Conservation (phyloP, 139 green algal genomes). For the Chlamydomonas eustigma region DNA sequence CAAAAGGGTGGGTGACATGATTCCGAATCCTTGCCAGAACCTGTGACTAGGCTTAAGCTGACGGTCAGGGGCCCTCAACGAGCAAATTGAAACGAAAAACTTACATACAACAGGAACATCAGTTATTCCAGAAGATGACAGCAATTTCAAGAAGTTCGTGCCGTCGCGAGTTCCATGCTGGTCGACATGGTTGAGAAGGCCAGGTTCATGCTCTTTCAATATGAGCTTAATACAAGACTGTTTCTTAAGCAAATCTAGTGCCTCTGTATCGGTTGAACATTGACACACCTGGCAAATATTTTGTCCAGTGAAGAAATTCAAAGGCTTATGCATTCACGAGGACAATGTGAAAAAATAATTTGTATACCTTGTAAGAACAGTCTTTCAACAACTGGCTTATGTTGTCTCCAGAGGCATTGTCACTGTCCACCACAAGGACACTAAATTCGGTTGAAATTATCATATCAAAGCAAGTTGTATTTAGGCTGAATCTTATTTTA, state of each 20-base stretch:
- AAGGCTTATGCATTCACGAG: not conserved
- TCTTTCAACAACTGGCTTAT: constrained; percentile 27
- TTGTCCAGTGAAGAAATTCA: not conserved
- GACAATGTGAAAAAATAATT: not conserved
- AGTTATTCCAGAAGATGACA: not conserved
- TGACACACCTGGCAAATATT: not conserved
- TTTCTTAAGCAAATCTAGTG: not conserved
- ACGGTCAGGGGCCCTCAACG: no score
- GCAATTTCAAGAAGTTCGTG: not conserved
- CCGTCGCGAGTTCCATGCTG: not conserved
- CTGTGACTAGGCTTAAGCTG: no score
- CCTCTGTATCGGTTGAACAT: not conserved
- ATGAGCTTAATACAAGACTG: not conserved
- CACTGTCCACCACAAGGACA: constrained; percentile 39
- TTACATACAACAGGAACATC: constrained; percentile 52
- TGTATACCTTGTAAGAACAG: constrained; percentile 34
- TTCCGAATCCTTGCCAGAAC: no score
- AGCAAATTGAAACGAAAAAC: no score
- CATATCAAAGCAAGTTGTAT: no score
- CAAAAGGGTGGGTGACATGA: no score
- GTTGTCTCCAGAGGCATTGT: constrained; percentile 1
- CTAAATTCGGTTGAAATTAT: not conserved
- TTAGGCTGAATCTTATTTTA: no score
- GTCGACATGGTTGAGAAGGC: not conserved
- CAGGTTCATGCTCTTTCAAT: not conserved